Base-by-base conservation (phyloP, 345 rosid species). In the Xanthoceras sorbifolium region DNA sequence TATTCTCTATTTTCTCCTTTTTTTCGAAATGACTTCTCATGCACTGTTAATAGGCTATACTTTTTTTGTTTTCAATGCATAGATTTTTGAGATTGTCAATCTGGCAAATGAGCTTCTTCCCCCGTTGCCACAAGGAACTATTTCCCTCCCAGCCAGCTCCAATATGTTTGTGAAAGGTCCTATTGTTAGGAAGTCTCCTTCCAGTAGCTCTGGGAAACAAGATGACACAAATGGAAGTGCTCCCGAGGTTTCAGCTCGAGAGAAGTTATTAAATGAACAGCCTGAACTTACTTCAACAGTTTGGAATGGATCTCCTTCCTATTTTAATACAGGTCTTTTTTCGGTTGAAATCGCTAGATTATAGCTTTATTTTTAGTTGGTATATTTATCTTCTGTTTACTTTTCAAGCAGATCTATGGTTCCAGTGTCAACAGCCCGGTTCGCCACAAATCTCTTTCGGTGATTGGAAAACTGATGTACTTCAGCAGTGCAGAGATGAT, bases 31-130 rank as follows among this genome's bases (percentile, higher is more conserved):
- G 2, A 14, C 52, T 34, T 54, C 63, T 52, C 17, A 11, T 3
- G 5, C n/a, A 70, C 63, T 20, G 8, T 32, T 54, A 71, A 71
- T 55, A 38, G 31, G 15, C 64, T 73, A 28, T 44, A 20, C 25
- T 55, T 55, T 8, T 18, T 22, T 74, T 23, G 3, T 64, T 31
- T 64, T 74, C 5, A 4, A 31, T 9, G 52, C 66, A n/a, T 81
- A 97, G 99, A 91, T 97, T 72, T 97, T 92, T 87, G 99, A 97
- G 93, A 94, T 97, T 83, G 99, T 97, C 85, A 94, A 91, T 85
- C 86, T 97, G 46, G 98, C 97, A 76, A 97, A 97, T 83, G 99
- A 97, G 88, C 98, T 97, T 83, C 98, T 97, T 46, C 99, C 99
- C 52, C 97, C 93, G 9, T 80, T 97, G 79, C 99, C 98, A 31